Conservation (phyloP, 306 rosid genomes). For the Lupinus albus region DNA sequence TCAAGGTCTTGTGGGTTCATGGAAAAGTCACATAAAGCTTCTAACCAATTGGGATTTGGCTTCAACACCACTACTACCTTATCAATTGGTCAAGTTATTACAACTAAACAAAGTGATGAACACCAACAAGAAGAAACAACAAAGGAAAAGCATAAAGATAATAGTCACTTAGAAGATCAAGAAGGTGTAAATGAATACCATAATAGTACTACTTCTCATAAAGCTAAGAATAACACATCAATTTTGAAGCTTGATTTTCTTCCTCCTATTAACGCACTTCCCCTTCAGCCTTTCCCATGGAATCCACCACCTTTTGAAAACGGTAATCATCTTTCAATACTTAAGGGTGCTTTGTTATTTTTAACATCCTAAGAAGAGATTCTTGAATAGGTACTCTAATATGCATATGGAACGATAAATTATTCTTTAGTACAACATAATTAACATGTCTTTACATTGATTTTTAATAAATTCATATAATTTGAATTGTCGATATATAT, state of each 20-base stretch:
- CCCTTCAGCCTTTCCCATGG: slow-evolving; percentile 56
- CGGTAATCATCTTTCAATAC: neutral
- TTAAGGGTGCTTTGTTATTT: too few species aligned
- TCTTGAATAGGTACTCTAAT: too few species aligned
- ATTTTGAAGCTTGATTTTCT: slow-evolving; percentile 59
- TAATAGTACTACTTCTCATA: slow-evolving; percentile 20
- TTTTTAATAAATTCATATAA: too few species aligned
- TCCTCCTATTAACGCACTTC: slow-evolving; percentile 49
- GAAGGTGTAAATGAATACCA: slow-evolving; percentile 13
- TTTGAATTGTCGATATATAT: too few species aligned
- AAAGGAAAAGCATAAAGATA: slow-evolving; percentile 23
- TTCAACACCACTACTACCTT: slow-evolving; percentile 65
- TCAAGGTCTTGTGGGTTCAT: slow-evolving; percentile 48
- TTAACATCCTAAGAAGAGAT: neutral
- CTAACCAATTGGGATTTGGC: slow-evolving; percentile 42
- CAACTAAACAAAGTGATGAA: slow-evolving; percentile 7
- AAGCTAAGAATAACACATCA: slow-evolving; percentile 34
- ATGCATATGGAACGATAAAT: too few species aligned
- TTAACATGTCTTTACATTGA: too few species aligned
- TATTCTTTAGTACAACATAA: too few species aligned
- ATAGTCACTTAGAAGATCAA: slow-evolving; percentile 1
- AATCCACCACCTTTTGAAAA: slow-evolving; percentile 53
- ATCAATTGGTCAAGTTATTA: slow-evolving; percentile 38
- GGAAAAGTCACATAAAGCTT: slow-evolving; percentile 35
- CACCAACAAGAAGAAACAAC: neutral